These are phyloP conservation scores for Croton laevigatus DNA, from an alignment of 441 rosid genomes.

Conservation along the genomic window DNA sequence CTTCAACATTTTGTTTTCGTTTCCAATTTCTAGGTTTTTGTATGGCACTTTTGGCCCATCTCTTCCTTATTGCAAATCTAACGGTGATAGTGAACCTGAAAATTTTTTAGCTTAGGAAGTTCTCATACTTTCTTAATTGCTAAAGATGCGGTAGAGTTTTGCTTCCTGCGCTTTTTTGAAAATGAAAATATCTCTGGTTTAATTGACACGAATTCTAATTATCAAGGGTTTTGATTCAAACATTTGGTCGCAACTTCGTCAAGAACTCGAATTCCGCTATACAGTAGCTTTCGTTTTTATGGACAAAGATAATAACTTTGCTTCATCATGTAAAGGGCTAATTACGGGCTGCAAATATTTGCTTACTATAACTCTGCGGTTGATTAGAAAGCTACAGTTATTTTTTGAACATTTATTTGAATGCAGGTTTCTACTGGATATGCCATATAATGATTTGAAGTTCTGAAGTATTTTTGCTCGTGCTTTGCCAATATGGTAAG, in stretches of 20 bases:
- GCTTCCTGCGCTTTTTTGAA: background rate
- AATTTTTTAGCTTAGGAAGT: background rate
- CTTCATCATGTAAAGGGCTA: background rate
- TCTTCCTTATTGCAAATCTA: background rate
- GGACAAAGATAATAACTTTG: background rate
- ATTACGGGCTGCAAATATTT: background rate
- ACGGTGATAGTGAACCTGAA: background rate
- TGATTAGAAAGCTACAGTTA: background rate
- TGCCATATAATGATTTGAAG: slow-evolving; percentile 1
- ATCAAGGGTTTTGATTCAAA: background rate
- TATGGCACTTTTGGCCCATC: background rate
- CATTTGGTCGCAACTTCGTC: background rate
- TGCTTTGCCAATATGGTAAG: background rate
- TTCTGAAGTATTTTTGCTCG: background rate
- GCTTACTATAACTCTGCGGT: background rate
- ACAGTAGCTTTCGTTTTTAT: too few relatives aligned
- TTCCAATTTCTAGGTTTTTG: slow-evolving; percentile 12
- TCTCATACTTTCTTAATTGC: background rate
- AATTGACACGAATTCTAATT: background rate
- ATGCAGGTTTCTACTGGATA: slow-evolving; percentile 3
- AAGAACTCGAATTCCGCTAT: too few relatives aligned
- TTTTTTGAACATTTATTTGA: background rate
- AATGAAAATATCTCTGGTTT: background rate
- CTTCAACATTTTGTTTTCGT: too few relatives aligned
- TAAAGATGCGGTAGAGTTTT: background rate